Evolutionary conservation across 2,329 filamentous ascomycete species (phyloP).

Genomic region (Fusarium sp.): DNA sequence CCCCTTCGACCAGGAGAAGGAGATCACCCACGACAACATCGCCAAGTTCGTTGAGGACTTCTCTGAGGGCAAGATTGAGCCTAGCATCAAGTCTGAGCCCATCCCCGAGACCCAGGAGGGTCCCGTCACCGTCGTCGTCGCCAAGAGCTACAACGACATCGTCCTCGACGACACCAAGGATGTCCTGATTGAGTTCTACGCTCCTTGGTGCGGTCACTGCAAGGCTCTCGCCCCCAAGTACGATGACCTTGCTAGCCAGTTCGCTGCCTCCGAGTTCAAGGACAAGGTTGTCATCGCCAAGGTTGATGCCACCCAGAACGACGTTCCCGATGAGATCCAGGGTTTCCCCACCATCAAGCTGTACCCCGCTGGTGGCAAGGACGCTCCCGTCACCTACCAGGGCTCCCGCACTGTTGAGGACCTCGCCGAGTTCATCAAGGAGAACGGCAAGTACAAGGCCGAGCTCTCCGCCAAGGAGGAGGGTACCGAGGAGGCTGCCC

Average conservation of each 20-base stretch:
- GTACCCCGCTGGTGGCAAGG: conserved; percentile 89
- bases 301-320: conserved; percentile 95
- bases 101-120: conserved; percentile 94
- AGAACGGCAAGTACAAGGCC: conserved; percentile 91
- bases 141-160: conserved; percentile 90
- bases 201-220: conserved; percentile 99
- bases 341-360: conserved; percentile 99
- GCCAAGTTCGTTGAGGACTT: conserved; percentile 86
- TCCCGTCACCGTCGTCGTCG: conserved; percentile 85
- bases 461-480: conserved; percentile 67
- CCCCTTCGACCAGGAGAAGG: conserved; percentile 85
- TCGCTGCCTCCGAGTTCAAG: conserved; percentile 79
- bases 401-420: conserved; percentile 91
- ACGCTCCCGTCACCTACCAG: conserved; percentile 81
- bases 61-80: conserved; percentile 83
- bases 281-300: conserved; percentile 92
- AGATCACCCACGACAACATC: conserved; percentile 75
- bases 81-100: conserved; percentile 98
- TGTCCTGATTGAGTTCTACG: conserved; percentile 97
- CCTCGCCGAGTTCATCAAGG: conserved; percentile 88
- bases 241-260: conserved; percentile 84
- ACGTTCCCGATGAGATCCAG: conserved; percentile 94
- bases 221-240: conserved; percentile 97
- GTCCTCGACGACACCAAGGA: conserved; percentile 96
- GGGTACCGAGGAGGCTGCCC: conserved; percentile 62